These are phyloP conservation scores for Canavalia ensiformis DNA, from an alignment of 306 rosid species.

Conservation along the genomic window DNA sequence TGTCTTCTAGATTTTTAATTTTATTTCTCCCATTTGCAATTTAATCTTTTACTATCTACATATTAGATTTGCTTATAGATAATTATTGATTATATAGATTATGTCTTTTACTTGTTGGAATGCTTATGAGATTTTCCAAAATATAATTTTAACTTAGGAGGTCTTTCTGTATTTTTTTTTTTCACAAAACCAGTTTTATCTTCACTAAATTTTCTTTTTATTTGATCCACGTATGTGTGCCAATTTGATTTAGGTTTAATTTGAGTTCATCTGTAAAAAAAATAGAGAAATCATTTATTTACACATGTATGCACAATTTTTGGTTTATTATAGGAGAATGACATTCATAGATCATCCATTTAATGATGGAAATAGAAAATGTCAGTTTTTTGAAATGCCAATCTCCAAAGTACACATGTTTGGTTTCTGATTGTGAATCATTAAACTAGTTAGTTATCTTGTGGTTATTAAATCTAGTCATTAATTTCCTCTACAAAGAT, in stretches of 20 bases:
- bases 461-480: not conserved
- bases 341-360: conserved; percentile 40
- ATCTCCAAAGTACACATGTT: not conserved
- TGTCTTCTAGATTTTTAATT: too few species aligned
- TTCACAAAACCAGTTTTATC: too few species aligned
- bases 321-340: conserved; percentile 50
- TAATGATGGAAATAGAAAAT: conserved; percentile 39
- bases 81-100: too few species aligned
- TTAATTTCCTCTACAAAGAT: conserved; percentile 11
- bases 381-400: not conserved
- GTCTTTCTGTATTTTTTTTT: too few species aligned
- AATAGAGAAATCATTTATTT: conserved; percentile 39
- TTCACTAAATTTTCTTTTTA: too few species aligned
- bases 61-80: too few species aligned
- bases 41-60: too few species aligned
- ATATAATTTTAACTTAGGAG: too few species aligned
- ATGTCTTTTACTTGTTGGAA: too few species aligned
- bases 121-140: too few species aligned
- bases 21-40: too few species aligned
- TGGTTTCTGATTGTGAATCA: conserved; percentile 16
- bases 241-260: conserved; percentile 25
- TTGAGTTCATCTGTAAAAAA: conserved; percentile 40
- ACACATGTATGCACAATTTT: conserved; percentile 50
- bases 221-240: too few species aligned
- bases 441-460: conserved; percentile 13